Evolutionary conservation across 352 stramenopile species (phyloP).

Genomic region (Aphanomyces invadans): DNA sequence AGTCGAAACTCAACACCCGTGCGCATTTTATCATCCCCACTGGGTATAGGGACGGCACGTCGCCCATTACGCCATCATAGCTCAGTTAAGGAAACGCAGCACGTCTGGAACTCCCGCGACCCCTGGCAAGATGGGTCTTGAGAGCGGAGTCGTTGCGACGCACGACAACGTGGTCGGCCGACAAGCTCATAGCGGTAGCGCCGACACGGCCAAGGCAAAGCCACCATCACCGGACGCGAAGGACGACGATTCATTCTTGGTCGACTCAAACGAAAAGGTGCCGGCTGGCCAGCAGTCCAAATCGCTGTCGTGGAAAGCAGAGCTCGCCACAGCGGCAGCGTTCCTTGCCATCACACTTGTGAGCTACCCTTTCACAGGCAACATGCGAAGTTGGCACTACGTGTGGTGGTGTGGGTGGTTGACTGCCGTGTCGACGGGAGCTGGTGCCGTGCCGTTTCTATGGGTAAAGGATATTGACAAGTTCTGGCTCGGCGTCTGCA

Average conservation of each 20-base stretch:
- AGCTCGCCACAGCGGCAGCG: neutral
- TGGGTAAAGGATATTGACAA: conserved; percentile 90
- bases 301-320: neutral
- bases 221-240: neutral
- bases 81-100: conserved; percentile 13
- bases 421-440: conserved; percentile 91
- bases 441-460: conserved; percentile 93
- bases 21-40: no score
- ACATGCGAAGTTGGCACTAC: conserved; percentile 40
- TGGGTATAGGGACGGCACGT: neutral
- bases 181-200: neutral
- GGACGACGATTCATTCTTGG: neutral
- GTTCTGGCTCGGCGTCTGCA: conserved; percentile 92
- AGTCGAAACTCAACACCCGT: no score
- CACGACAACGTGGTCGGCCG: neutral
- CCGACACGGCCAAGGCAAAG: neutral
- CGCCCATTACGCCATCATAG: neutral
- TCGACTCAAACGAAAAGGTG: neutral
- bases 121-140: conserved; percentile 1
- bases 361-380: conserved; percentile 15
- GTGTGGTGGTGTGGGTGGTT: conserved; percentile 98
- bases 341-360: conserved; percentile 6
- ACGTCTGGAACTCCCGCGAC: neutral
- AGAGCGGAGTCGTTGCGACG: neutral
- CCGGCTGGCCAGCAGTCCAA: neutral